phyloP scores from a whole-genome alignment of 2,329 filamentous ascomycete genomes.

The Sarocladium kiliense region DNA sequence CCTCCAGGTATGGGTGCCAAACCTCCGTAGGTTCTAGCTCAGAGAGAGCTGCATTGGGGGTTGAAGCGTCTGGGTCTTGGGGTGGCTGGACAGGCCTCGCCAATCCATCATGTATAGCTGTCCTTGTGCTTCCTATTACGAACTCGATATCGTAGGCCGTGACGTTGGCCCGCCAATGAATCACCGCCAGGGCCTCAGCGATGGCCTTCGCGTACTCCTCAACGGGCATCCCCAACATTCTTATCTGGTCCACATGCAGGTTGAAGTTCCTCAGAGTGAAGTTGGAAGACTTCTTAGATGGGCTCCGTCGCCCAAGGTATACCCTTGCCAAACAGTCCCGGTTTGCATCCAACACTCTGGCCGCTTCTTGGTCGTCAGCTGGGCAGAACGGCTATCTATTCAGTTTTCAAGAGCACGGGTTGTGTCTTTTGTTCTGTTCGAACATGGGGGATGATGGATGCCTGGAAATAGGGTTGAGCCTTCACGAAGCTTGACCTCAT shows the following conservation, averaged over 20 bases:
- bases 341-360: conserved; percentile 10
- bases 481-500: background rate
- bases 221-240: conserved; percentile 11
- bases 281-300: conserved; percentile 10
- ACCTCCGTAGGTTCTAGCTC: background rate
- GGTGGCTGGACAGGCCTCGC: background rate
- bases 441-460: too few species aligned
- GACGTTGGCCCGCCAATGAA: conserved; percentile 18
- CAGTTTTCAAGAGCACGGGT: too few species aligned
- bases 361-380: background rate
- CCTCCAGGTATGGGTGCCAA: background rate
- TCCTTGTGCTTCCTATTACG: conserved; percentile 12
- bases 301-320: conserved; percentile 14
- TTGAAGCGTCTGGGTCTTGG: background rate
- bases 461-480: background rate
- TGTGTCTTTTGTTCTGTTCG: too few species aligned
- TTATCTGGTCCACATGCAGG: conserved; percentile 17
- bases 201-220: conserved; percentile 13
- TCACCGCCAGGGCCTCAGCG: conserved; percentile 17
- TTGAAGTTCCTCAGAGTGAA: conserved; percentile 19
- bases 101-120: background rate
- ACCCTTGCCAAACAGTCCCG: conserved; percentile 17
- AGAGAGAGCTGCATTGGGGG: background rate
- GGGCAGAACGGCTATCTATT: conserved; percentile 16
- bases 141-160: conserved; percentile 19